Percentiles rank a stretch among this genome's conserved stretches.
These are phyloP conservation scores for Chimonanthus praecox DNA, from an alignment of 164 flowering plant species.

Conservation along the genomic window DNA sequence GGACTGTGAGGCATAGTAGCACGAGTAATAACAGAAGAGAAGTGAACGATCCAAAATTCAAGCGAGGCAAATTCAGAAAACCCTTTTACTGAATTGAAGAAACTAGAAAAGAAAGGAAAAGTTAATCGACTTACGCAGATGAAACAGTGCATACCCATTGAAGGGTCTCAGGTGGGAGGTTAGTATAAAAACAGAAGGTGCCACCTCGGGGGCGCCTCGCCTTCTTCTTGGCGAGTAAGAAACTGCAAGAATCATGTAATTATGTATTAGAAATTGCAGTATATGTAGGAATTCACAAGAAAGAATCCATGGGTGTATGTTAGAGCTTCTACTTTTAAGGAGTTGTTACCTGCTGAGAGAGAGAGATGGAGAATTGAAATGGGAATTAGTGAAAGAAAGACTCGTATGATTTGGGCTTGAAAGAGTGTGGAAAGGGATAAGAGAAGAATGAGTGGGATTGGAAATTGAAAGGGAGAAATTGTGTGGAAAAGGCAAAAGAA, in stretches of 20 bases:
- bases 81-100: not conserved
- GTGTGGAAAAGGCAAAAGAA: not conserved
- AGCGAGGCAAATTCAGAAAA: not conserved
- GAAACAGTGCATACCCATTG: constrained; percentile 17
- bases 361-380: not conserved
- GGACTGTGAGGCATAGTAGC: not conserved
- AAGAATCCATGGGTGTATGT: not conserved
- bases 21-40: not conserved
- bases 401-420: not conserved
- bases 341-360: not conserved
- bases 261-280: not conserved
- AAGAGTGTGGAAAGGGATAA: not conserved
- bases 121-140: constrained; percentile 7
- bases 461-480: not conserved
- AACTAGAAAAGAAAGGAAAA: not conserved
- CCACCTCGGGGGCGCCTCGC: not conserved
- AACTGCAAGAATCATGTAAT: constrained; percentile 8
- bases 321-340: not conserved
- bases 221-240: not conserved
- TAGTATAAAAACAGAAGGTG: not conserved
- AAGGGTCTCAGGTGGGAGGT: constrained; percentile 4
- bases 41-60: not conserved
- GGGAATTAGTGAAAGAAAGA: not conserved
- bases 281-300: not conserved
- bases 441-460: not conserved